Base-by-base conservation (phyloP, 208 protist species). In the Leishmania martiniquensis region DNA sequence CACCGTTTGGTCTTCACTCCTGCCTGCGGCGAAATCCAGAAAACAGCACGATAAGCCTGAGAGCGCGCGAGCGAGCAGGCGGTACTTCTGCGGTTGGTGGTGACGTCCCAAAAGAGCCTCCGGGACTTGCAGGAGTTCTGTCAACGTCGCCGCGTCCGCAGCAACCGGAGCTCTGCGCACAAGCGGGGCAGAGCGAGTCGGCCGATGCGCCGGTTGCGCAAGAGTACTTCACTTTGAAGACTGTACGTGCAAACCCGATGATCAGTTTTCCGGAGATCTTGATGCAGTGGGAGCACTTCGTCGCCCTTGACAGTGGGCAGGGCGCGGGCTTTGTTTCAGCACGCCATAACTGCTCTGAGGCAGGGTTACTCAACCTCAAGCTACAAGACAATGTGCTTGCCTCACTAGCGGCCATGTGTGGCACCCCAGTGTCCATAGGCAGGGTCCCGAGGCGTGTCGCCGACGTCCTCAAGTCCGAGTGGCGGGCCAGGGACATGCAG, bases 331-430 rank as follows among this genome's bases (percentile, higher is more conserved):
- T 57, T 5, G 34, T 80, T 25, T 71, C 79, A 2, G n/a, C 76
- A 9, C 44, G 42, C 55, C 77, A 85, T 29, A 78, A 73, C 22
- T 77, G 66, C 52, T 69, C 69, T 29, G 86, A 93, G 60, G 32
- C 63, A n/a, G 84, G 85, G n/a, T 52, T 93, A 72, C 85, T 93
- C 7, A 93, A 93, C 65, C 47, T 59, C 29, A 87, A 90, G 52
- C 71, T 82, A 0, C 81, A 87, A 12, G 82, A 89, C 45, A 49
- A 55, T 15, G 54, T 78, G 37, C 57, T 83, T 44, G 67, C 54
- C 4, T 60, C 45, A 4, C 34, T 83, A 39, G 73, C 67, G 6
- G 57, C 66, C 12, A 77, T 77, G 49, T 49, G 45, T 15, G 66
- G 63, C 10, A 66, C 52, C 25, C 17, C 71, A 0, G 20, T 22